Conservation (phyloP, 176 grass and related monocot genomes). For the Poa pratensis region DNA sequence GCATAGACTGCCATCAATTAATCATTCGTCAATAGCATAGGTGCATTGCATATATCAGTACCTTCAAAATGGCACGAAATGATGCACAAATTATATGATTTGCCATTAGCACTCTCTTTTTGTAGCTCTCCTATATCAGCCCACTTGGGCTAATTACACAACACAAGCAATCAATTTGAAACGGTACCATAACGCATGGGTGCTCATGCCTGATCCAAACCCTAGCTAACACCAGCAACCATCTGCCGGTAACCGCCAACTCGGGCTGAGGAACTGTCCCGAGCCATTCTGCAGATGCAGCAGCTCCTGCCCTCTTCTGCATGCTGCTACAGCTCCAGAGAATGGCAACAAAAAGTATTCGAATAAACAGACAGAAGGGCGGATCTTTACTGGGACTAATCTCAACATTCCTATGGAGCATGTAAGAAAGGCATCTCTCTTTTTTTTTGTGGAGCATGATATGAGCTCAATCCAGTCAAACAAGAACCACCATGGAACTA, state of each 20-base stretch:
- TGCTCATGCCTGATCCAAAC: neutral
- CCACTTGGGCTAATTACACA: neutral
- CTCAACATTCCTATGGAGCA: constrained; percentile 1
- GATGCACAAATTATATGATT: neutral
- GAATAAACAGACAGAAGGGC: neutral
- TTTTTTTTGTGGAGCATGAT: constrained; percentile 11
- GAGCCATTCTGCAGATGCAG: neutral
- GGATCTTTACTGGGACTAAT: neutral
- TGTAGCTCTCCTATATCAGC: constrained; percentile 4
- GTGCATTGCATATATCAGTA: constrained; percentile 2
- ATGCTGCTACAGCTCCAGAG: neutral
- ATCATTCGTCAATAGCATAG: constrained; percentile 8
- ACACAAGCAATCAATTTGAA: neutral
- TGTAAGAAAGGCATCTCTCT: neutral
- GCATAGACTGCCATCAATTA: constrained; percentile 1
- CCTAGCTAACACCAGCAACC: neutral
- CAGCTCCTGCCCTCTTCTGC: neutral
- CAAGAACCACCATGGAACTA: neutral
- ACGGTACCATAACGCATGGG: neutral
- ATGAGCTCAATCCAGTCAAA: neutral
- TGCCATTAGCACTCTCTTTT: neutral
- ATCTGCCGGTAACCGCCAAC: neutral
- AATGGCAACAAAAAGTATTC: neutral
- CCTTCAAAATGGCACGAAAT: neutral
- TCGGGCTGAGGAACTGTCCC: neutral